Evolutionary conservation across 495 filamentous ascomycete species (phyloP).

Genomic region (Hypoxylon rickii): DNA sequence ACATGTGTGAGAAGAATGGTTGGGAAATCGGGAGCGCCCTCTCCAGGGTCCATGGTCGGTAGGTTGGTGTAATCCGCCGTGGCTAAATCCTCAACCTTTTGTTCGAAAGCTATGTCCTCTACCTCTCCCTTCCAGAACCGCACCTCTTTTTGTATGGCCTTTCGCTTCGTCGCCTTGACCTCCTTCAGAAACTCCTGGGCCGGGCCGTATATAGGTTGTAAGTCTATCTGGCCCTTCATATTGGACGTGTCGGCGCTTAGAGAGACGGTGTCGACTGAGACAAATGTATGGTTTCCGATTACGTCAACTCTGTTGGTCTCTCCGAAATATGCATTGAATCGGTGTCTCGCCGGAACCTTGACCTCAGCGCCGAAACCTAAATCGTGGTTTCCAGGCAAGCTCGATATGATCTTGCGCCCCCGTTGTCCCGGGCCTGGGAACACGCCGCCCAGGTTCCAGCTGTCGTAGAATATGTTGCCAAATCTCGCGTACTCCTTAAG

Average conservation of each 20-base stretch:
- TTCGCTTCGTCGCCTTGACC: constrained; percentile 56
- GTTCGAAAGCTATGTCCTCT: constrained; percentile 54
- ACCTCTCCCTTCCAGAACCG: constrained; percentile 54
- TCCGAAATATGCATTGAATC: constrained; percentile 90
- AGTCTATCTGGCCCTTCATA: constrained; percentile 51
- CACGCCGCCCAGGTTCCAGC: constrained; percentile 55
- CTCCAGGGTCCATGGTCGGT: constrained; percentile 47
- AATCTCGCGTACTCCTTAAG: constrained; percentile 81
- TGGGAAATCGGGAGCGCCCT: constrained; percentile 63
- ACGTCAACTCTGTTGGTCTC: constrained; percentile 85
- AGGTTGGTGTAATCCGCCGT: constrained; percentile 45
- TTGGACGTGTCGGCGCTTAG: constrained; percentile 67
- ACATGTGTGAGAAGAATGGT: constrained; percentile 89
- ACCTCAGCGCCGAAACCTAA: constrained; percentile 90
- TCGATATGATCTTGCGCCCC: constrained; percentile 71
- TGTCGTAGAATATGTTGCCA: constrained; percentile 72
- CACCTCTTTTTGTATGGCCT: constrained; percentile 60
- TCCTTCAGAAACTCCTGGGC: constrained; percentile 74
- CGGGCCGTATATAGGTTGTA: constrained; percentile 70
- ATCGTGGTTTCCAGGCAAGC: constrained; percentile 94
- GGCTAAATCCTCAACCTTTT: constrained; percentile 56
- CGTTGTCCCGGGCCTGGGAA: constrained; percentile 45
- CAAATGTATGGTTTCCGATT: constrained; percentile 93
- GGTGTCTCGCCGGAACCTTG: constrained; percentile 72
- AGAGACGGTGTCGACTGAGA: constrained; percentile 86